Evolutionary conservation across 2,329 filamentous ascomycete genomes (phyloP).

Genomic region (Colletotrichum tamarilloi): DNA sequence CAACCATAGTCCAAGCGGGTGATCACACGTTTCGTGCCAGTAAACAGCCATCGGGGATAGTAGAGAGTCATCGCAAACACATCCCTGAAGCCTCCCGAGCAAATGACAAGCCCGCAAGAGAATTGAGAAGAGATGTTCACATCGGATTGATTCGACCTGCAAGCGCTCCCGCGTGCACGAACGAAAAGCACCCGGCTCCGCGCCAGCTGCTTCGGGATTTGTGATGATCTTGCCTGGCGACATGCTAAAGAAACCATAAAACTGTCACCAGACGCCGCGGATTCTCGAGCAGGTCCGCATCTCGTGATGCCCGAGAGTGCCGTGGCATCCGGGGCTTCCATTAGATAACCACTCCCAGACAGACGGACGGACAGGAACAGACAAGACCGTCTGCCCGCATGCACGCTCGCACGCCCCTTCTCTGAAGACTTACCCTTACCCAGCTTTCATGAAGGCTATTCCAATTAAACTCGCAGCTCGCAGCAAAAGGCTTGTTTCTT

Average conservation of each 20-base stretch:
- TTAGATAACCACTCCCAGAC: too few species aligned
- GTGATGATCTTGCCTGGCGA: too few species aligned
- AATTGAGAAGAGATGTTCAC: too few species aligned
- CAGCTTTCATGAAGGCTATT: background rate
- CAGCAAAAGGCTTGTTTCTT: background rate
- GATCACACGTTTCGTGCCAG: constrained; percentile 7
- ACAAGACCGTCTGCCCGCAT: background rate
- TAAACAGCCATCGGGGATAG: background rate
- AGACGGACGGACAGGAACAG: background rate
- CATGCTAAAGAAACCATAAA: background rate
- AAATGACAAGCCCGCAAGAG: too few species aligned
- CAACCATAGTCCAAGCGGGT: background rate
- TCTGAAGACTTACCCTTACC: background rate
- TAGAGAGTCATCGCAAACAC: too few species aligned
- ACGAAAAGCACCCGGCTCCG: background rate
- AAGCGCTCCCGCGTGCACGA: background rate
- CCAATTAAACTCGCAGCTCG: background rate
- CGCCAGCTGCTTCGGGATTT: background rate
- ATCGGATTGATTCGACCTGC: background rate
- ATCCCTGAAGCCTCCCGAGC: too few species aligned
- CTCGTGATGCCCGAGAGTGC: background rate
- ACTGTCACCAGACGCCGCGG: background rate
- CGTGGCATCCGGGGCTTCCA: background rate
- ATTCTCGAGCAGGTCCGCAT: background rate
- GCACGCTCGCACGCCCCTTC: background rate